Base-by-base conservation (phyloP, 129 eudicot genomes). In the Chrysanthemum makinoi region DNA sequence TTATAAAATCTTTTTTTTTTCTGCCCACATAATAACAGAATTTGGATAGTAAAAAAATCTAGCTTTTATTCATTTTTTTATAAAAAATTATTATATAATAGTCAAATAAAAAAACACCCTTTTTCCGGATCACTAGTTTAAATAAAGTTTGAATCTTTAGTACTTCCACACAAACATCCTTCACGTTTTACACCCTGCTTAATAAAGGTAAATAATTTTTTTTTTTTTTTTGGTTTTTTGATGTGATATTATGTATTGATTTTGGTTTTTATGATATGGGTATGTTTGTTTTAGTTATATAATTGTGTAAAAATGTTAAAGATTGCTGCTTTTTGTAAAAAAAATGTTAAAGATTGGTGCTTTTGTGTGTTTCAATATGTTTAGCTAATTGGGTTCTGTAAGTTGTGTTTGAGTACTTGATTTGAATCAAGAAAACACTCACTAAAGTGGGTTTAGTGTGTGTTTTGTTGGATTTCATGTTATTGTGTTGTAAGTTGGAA, bases 31-130 rank as follows among this genome's bases (percentile, higher is more conserved):
- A 55, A 56, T 30, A n/a, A 33, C 39, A 33, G 39, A 33, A 4
- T 33, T 33, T 33, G 39, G 9, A 54, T 62, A 62, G 1, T 66
- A 70, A 69, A n/a, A n/a, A n/a, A n/a, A 77, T 77, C 65, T 44
- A 20, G 8, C 20, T 1, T 28, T 48, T 12, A 24, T 5, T 39
- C 30, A 1, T 44, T 17, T 65, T 47, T 19, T 19, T 13, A 7
- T 13, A 18, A 10, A 46, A 20, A 15, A 3, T 60, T 74, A 49
- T 2, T 10, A 22, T n/a, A 22, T 22, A 28, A n/a, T 14, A 63
- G 56, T 63, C 65, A 71, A 77, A 64, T 77, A 53, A 19, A 43
- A 70, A 52, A 60, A 53, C 20, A 72, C 67, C 67, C 6, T 62
- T 66, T 69, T 52, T 5, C 28, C 72, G 81, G 66, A 55, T 24